These are phyloP conservation scores for Acer saccharum DNA, from an alignment of 345 rosid genomes.

Conservation along the genomic window DNA sequence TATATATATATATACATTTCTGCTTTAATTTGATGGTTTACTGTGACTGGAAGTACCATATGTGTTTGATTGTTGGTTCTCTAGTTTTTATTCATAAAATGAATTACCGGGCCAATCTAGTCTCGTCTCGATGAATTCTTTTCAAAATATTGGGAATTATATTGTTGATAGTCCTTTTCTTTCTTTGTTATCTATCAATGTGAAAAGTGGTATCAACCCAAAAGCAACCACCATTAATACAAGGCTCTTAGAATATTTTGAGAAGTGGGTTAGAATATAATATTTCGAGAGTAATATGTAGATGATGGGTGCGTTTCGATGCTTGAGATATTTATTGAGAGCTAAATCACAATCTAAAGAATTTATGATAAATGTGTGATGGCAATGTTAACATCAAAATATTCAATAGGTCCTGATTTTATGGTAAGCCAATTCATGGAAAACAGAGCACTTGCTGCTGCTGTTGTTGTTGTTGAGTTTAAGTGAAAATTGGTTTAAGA, in stretches of 20 bases:
- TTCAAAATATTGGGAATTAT: too few relatives aligned
- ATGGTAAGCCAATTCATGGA: not conserved
- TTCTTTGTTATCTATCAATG: not conserved
- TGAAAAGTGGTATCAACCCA: not conserved
- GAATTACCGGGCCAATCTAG: too few relatives aligned
- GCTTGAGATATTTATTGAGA: not conserved
- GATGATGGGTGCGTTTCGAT: not conserved
- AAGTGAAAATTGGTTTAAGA: not conserved
- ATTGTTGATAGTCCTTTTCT: not conserved
- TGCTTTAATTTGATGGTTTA: slow-evolving; percentile 1
- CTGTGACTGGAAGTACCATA: not conserved
- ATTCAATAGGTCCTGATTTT: not conserved
- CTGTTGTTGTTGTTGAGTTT: not conserved
- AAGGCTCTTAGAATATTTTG: not conserved
- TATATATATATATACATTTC: too few relatives aligned
- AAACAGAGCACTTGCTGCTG: not conserved
- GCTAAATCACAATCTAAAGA: not conserved
- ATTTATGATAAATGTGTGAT: not conserved
- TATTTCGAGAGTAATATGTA: not conserved
- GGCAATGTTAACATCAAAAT: not conserved
- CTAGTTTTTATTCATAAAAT: not conserved
- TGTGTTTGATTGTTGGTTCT: not conserved
- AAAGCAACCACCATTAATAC: not conserved
- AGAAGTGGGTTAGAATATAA: not conserved
- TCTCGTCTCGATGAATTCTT: too few relatives aligned